Evolutionary conservation across 805 yeast species (phyloP).

Genomic region (Debaryomyces hansenii): DNA sequence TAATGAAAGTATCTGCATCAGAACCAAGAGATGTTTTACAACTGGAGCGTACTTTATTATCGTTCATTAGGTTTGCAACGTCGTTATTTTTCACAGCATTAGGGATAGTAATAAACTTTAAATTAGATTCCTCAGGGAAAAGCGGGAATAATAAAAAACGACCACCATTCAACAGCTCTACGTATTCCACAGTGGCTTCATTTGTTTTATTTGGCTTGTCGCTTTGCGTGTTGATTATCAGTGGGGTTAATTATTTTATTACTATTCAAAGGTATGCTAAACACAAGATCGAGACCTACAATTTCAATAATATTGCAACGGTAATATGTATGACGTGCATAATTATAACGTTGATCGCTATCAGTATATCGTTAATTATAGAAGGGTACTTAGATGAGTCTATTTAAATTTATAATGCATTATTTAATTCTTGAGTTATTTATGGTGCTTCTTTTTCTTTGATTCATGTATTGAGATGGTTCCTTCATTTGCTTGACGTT

Average conservation of each 20-base stretch:
- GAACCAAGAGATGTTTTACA: slow-evolving; percentile 58
- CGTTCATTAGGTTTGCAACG: slow-evolving; percentile 48
- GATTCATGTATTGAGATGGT: slow-evolving; percentile 7
- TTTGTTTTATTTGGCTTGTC: slow-evolving; percentile 39
- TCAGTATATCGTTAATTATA: slow-evolving; percentile 29
- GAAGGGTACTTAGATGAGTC: slow-evolving; percentile 13
- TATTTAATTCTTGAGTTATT: neutral
- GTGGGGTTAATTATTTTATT: slow-evolving; percentile 42
- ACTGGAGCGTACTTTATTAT: slow-evolving; percentile 52
- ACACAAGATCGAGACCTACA: slow-evolving; percentile 39
- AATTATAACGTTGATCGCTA: slow-evolving; percentile 34
- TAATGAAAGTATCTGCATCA: slow-evolving; percentile 27
- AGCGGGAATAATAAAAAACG: slow-evolving; percentile 2
- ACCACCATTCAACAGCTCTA: slow-evolving; percentile 7
- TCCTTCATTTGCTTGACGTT: slow-evolving; percentile 18
- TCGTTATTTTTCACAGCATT: slow-evolving; percentile 47
- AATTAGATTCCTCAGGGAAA: slow-evolving; percentile 33
- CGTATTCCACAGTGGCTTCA: slow-evolving; percentile 31
- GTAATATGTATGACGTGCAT: slow-evolving; percentile 31
- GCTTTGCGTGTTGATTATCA: slow-evolving; percentile 34
- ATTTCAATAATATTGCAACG: slow-evolving; percentile 30
- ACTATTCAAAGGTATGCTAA: slow-evolving; percentile 46
- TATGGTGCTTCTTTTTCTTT: slow-evolving; percentile 7
- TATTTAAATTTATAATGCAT: neutral
- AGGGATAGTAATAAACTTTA: slow-evolving; percentile 47